Base-by-base conservation (phyloP, 2,329 filamentous ascomycete species). In the Myriosclerotinia duriaeana region DNA sequence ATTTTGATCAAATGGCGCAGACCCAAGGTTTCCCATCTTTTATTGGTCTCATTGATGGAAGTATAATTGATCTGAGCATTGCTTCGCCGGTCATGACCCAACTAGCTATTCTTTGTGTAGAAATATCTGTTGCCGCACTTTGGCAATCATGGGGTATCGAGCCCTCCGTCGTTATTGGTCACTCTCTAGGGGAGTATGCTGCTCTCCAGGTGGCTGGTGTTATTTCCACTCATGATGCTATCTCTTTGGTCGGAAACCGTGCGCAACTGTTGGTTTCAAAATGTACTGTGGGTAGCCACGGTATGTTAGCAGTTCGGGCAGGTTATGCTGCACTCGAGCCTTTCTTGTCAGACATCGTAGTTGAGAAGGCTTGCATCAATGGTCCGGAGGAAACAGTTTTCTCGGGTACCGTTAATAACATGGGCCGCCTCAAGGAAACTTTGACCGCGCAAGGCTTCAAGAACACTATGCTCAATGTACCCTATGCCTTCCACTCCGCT, bases 311-410 rank as follows among this genome's bases (percentile, higher is more conserved):
- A 20, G 84, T 89, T 0, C 74, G 76, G 9, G 53, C 72, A 66
- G 68, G 75, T 56, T 78, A 74, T 12, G 17, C 48, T 22, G 56
- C 55, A 20, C 54, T 70, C 3, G 40, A 68, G 14, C 55, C 65
- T 20, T 54, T 65, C 48, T 46, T 68, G 48, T 65, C 66, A 11
- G 20, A 64, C 17, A 38, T 61, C n/a, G 30, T 62, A 6, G 46
- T 66, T n/a, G 71, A 76, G 5, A 75, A 80, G 62, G 89, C 91
- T 20, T 95, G 91, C 78, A 84, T 92, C 76, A 95, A 95, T 72
- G 87, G 88, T 0, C 87, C 88, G 0, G 82, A 86, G 58, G 89
- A 92, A 74, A 92, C 87, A 15, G 91, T 95, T 1, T 81, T 94
- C 20, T 85, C 85, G 66, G 78, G 84, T 17, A 82, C 82, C n/a